phyloP scores from a whole-genome alignment of 441 rosid species.

The Pelargonium cotyledonis region DNA sequence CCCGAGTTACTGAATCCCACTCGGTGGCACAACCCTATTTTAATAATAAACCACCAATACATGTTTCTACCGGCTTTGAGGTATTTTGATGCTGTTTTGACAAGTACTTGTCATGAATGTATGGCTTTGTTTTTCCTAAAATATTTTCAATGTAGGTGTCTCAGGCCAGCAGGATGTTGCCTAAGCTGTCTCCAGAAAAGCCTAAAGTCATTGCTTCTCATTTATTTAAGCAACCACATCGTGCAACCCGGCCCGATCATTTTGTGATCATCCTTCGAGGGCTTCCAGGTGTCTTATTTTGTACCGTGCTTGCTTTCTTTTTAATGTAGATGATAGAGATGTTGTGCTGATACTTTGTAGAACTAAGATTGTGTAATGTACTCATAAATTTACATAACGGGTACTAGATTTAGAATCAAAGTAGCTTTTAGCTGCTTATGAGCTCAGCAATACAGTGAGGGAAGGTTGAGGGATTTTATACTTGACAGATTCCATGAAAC shows the following conservation, averaged over 20 bases:
- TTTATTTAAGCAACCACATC: conserved; percentile 61
- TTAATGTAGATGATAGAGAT: background rate
- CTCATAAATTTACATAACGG: too few species aligned
- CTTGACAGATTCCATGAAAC: background rate
- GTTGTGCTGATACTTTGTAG: background rate
- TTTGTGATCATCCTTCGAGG: conserved; percentile 82
- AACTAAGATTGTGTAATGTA: background rate
- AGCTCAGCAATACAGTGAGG: background rate
- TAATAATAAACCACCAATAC: conserved; percentile 22
- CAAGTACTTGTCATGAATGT: background rate
- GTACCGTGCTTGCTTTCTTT: background rate
- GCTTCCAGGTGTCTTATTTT: conserved; percentile 54
- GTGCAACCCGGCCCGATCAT: conserved; percentile 64
- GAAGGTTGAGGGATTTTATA: background rate
- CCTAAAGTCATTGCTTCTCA: conserved; percentile 53
- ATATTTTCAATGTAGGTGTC: conserved; percentile 26
- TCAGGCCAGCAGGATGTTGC: conserved; percentile 25
- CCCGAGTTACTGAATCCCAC: conserved; percentile 13
- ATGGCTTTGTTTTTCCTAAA: conserved; percentile 7
- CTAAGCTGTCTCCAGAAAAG: conserved; percentile 39
- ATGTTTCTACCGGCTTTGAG: conserved; percentile 39
- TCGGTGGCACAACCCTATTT: conserved; percentile 19
- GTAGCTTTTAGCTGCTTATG: background rate
- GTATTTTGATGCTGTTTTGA: conserved; percentile 22
- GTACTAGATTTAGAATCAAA: background rate